Evolutionary conservation across 768 basidiomycete genomes (phyloP).

Genomic region (Roridomyces roridus): DNA sequence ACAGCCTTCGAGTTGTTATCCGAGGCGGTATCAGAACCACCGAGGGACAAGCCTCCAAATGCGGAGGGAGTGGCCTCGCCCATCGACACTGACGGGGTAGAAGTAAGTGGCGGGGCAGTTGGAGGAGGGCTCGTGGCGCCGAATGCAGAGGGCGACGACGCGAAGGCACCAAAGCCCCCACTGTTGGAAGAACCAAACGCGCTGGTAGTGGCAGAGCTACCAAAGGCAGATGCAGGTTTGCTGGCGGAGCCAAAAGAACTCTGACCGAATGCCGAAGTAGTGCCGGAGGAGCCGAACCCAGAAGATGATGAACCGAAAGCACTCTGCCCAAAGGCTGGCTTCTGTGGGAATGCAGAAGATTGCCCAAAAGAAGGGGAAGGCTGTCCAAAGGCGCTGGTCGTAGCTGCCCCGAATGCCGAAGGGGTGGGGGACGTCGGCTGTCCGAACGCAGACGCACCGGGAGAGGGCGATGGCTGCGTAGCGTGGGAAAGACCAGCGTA

Average conservation of each 20-base stretch:
- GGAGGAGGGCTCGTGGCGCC: conserved; percentile 28
- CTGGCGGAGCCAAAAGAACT: conserved; percentile 34
- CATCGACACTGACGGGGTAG: conserved; percentile 34
- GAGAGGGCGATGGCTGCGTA: conserved; percentile 7
- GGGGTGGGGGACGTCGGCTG: conserved; percentile 12
- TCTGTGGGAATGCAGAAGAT: conserved; percentile 42
- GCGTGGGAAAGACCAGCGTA: conserved; percentile 62
- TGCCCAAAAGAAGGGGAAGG: conserved; percentile 41
- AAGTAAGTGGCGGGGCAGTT: conserved; percentile 17
- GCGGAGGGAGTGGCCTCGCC: conserved; percentile 35
- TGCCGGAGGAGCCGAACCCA: conserved; percentile 33
- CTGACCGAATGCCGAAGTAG: conserved; percentile 35
- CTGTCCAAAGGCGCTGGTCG: conserved; percentile 35
- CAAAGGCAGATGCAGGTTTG: conserved; percentile 35
- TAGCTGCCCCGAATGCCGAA: conserved; percentile 40
- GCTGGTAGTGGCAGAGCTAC: conserved; percentile 30
- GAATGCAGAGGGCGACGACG: conserved; percentile 37
- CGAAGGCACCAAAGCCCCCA: conserved; percentile 36
- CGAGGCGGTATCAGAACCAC: conserved; percentile 27
- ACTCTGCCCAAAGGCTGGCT: conserved; percentile 39
- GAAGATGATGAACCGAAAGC: conserved; percentile 41
- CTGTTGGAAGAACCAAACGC: conserved; percentile 27
- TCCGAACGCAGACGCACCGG: conserved; percentile 19
- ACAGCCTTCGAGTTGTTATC: conserved; percentile 27
- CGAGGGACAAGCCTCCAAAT: conserved; percentile 39